Percentiles rank a stretch among this genome's conserved stretches.
Evolutionary conservation across 2,329 filamentous ascomycete genomes (phyloP).

Genomic region (Aureobasidium lini): DNA sequence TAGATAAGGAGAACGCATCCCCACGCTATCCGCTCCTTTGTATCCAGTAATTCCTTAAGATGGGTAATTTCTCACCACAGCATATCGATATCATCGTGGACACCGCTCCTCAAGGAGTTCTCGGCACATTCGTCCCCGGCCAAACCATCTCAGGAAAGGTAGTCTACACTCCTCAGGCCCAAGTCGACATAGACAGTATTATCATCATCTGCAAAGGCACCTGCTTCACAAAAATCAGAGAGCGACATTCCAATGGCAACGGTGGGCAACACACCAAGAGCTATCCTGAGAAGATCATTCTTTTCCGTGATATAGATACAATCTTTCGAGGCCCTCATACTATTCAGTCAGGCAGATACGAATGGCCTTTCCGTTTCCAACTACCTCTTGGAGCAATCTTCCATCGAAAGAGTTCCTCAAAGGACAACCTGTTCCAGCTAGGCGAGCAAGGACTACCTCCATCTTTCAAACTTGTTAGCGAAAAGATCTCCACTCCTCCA

Average conservation of each 20-base stretch:
- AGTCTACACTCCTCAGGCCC: background rate
- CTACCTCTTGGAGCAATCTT: background rate
- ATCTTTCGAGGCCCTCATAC: conserved; percentile 2
- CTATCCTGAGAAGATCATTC: conserved; percentile 1
- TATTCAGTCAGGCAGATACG: background rate
- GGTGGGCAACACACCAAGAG: background rate
- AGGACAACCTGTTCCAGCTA: background rate
- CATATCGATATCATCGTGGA: conserved; percentile 3
- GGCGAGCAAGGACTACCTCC: background rate
- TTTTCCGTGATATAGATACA: background rate
- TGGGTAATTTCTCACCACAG: background rate
- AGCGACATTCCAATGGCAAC: background rate
- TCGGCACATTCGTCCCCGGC: conserved; percentile 2
- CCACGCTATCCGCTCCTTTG: background rate
- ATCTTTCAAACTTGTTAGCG: background rate
- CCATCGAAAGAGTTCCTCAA: background rate
- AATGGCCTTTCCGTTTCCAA: conserved; percentile 2
- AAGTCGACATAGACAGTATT: conserved; percentile 2
- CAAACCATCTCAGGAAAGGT: conserved; percentile 1
- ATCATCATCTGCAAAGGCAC: background rate
- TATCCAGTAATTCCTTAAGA: background rate
- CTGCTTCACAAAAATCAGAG: background rate
- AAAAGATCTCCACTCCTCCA: background rate
- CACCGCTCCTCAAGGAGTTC: background rate
- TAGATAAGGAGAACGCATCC: background rate